Percentiles rank a stretch among this genome's conserved stretches.
Evolutionary conservation across 495 filamentous ascomycete genomes (phyloP).

Genomic region (Podospora pseudopauciseta): DNA sequence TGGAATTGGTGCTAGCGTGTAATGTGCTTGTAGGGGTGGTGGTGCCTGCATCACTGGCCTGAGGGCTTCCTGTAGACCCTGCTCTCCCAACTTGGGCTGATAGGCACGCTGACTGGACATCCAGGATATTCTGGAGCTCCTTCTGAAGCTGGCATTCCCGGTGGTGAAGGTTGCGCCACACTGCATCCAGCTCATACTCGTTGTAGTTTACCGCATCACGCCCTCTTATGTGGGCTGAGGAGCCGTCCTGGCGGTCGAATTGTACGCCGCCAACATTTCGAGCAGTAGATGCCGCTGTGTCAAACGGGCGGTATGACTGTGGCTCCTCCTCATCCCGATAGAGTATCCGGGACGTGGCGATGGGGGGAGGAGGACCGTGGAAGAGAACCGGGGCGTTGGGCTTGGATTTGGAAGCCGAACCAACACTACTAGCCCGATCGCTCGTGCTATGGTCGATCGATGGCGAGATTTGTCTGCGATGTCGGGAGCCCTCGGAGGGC

Average conservation of each 20-base stretch:
- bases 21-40: constrained; percentile 34
- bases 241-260: constrained; percentile 26
- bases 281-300: constrained; percentile 18
- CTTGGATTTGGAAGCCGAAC: constrained; percentile 25
- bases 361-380: constrained; percentile 35
- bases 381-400: constrained; percentile 25
- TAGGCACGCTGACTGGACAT: constrained; percentile 79
- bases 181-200: constrained; percentile 31
- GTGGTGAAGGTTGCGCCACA: constrained; percentile 37
- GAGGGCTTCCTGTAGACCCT: constrained; percentile 7
- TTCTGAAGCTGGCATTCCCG: constrained; percentile 62
- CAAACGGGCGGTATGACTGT: constrained; percentile 3
- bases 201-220: constrained; percentile 3
- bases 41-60: constrained; percentile 39
- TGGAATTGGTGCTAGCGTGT: neutral
- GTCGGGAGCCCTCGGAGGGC: constrained; percentile 9
- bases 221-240: constrained; percentile 10
- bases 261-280: constrained; percentile 33
- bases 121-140: constrained; percentile 75
- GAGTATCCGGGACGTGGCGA: constrained; percentile 28
- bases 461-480: constrained; percentile 2
- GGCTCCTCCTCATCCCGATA: constrained; percentile 34
- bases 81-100: constrained; percentile 19
- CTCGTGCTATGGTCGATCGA: constrained; percentile 11
- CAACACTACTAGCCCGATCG: constrained; percentile 20